A percentile compares a stretch with the other conserved stretches of the same genome.
Conservation (phyloP, 106 monocot genomes). For the Amphibolis antarctica region DNA sequence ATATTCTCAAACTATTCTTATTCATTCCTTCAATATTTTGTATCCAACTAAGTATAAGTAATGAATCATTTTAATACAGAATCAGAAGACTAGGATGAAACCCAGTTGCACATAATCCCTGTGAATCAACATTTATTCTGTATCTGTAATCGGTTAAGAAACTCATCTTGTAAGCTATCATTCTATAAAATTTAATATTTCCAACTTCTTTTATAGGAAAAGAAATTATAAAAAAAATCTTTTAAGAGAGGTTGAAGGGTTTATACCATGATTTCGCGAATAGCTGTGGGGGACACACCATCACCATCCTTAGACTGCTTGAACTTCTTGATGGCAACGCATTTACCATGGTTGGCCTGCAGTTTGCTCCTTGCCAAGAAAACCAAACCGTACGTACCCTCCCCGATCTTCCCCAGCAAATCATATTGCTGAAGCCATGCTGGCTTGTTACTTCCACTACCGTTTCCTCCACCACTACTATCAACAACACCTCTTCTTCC, state of each 20-base stretch:
- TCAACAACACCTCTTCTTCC: slow-evolving; percentile 2
- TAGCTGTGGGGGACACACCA: slow-evolving; percentile 97
- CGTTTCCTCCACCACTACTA: slow-evolving; percentile 23
- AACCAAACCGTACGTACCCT: slow-evolving; percentile 96
- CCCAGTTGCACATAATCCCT: too few relatives aligned
- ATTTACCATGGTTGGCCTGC: slow-evolving; percentile 26
- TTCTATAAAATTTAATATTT: too few relatives aligned
- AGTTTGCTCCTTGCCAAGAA: slow-evolving; percentile 73
- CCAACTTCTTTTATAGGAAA: too few relatives aligned
- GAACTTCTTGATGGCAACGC: slow-evolving; percentile 98
- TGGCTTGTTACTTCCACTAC: slow-evolving; percentile 41
- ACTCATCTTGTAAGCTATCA: too few relatives aligned
- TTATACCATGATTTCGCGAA: slow-evolving; percentile 93
- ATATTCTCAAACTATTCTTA: too few relatives aligned
- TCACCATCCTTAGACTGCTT: slow-evolving; percentile 99
- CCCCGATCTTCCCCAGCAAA: slow-evolving; percentile 93
- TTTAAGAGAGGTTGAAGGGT: neutral
- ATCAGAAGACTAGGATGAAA: too few relatives aligned
- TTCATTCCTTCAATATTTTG: too few relatives aligned
- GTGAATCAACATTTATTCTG: too few relatives aligned
- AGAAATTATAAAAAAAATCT: too few relatives aligned
- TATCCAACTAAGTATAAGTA: too few relatives aligned
- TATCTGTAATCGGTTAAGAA: too few relatives aligned
- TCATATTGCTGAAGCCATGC: slow-evolving; percentile 96
- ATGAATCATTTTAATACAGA: too few relatives aligned